Percentiles rank a stretch among this genome's conserved stretches.
Evolutionary conservation across 2,329 filamentous ascomycete species (phyloP).

Genomic region (Leptographium procerum): DNA sequence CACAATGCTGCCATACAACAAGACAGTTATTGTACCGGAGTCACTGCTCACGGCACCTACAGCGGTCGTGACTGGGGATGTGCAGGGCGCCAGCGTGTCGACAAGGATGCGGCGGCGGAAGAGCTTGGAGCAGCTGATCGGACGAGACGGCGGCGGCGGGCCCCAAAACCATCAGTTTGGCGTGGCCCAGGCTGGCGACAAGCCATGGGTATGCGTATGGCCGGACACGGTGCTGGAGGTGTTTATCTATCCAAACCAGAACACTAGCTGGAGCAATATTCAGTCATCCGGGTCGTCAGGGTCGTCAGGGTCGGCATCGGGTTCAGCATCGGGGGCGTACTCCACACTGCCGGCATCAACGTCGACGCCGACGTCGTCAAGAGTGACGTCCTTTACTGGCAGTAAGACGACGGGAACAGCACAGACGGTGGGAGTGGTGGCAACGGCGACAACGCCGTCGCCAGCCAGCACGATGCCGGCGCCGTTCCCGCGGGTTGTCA

Average conservation of each 20-base stretch:
- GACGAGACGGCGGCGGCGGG: not conserved
- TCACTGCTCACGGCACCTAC: conserved; percentile 19
- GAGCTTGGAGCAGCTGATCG: not conserved
- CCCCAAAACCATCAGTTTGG: conserved; percentile 25
- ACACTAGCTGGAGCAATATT: conserved; percentile 25
- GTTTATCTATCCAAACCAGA: conserved; percentile 45
- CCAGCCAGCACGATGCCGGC: not conserved
- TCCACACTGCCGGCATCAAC: conserved; percentile 7
- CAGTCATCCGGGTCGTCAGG: conserved; percentile 7
- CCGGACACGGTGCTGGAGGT: conserved; percentile 42
- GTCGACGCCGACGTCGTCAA: not conserved
- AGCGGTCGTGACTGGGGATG: conserved; percentile 7
- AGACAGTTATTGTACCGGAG: conserved; percentile 42
- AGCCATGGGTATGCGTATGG: conserved; percentile 49
- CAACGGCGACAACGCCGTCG: conserved; percentile 2
- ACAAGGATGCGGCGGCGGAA: not conserved
- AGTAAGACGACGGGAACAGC: conserved; percentile 1
- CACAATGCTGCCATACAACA: conserved; percentile 38
- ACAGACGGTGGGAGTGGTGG: conserved; percentile 1
- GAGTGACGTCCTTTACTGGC: not conserved
- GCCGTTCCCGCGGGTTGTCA: conserved; percentile 38
- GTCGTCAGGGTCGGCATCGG: no score
- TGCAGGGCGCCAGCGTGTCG: not conserved
- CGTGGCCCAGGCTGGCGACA: conserved; percentile 33
- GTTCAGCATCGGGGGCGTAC: not conserved